These are phyloP conservation scores for Letharia lupina DNA, from an alignment of 495 filamentous ascomycete genomes.

Conservation along the genomic window DNA sequence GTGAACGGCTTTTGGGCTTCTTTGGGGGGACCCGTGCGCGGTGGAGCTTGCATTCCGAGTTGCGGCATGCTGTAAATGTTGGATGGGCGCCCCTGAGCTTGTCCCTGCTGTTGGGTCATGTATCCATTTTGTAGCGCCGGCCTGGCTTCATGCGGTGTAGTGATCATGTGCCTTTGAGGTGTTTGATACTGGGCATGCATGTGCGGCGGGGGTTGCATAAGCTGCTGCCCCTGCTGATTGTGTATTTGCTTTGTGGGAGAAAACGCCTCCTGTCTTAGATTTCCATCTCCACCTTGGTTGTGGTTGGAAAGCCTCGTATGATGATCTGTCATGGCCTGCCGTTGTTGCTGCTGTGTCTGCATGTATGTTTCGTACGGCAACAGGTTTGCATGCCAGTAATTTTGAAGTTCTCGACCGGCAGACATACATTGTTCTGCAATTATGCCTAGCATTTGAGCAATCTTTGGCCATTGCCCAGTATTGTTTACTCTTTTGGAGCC, in stretches of 20 bases:
- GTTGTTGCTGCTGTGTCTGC: slow-evolving; percentile 51
- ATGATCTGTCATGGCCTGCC: slow-evolving; percentile 24
- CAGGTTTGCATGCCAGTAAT: slow-evolving; percentile 66
- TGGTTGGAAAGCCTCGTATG: slow-evolving; percentile 16
- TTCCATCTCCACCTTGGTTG: slow-evolving; percentile 24
- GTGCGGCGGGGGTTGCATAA: slow-evolving; percentile 33
- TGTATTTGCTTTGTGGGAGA: slow-evolving; percentile 39
- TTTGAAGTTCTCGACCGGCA: slow-evolving; percentile 59
- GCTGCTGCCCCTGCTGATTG: slow-evolving; percentile 42
- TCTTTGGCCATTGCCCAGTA: slow-evolving; percentile 59
- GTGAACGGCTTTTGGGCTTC: slow-evolving; percentile 9
- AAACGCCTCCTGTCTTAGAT: slow-evolving; percentile 23
- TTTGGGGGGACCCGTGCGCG: slow-evolving; percentile 6
- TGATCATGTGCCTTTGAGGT: slow-evolving; percentile 16
- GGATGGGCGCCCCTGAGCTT: slow-evolving; percentile 14
- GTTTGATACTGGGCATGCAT: slow-evolving; percentile 25
- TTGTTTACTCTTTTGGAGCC: slow-evolving; percentile 67
- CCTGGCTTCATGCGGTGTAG: slow-evolving; percentile 16
- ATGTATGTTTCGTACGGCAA: slow-evolving; percentile 66
- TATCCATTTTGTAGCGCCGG: slow-evolving; percentile 22
- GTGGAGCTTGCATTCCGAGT: slow-evolving; percentile 12
- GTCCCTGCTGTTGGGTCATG: slow-evolving; percentile 8
- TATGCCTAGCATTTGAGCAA: slow-evolving; percentile 61
- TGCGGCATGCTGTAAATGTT: slow-evolving; percentile 11
- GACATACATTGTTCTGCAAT: slow-evolving; percentile 54